Conservation (phyloP, 495 filamentous ascomycete species). For the Darksidea phi region DNA sequence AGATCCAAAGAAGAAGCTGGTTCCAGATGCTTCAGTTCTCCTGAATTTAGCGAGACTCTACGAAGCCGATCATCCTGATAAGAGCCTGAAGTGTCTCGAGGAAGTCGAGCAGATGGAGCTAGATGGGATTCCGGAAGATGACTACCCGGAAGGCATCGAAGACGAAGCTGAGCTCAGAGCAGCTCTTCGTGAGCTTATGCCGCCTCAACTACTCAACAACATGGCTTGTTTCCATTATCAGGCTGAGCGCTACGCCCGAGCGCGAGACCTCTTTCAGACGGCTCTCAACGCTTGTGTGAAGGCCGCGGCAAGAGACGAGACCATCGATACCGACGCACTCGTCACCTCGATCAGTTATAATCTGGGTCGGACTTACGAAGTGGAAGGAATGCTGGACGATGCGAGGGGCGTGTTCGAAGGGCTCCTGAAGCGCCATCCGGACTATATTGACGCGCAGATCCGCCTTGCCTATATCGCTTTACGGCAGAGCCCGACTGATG, state of each 20-base stretch:
- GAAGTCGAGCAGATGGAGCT: constrained; percentile 87
- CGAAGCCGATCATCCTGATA: constrained; percentile 79
- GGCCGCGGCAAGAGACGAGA: constrained; percentile 62
- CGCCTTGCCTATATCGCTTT: constrained; percentile 86
- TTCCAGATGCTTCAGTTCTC: constrained; percentile 81
- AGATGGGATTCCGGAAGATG: constrained; percentile 66
- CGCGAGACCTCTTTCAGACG: constrained; percentile 83
- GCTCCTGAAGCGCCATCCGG: constrained; percentile 73
- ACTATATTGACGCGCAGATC: constrained; percentile 88
- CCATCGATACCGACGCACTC: constrained; percentile 78
- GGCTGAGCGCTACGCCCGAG: constrained; percentile 72
- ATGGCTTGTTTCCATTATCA: constrained; percentile 94
- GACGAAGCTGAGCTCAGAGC: constrained; percentile 51
- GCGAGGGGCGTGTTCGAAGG: constrained; percentile 85
- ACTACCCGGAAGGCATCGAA: constrained; percentile 62
- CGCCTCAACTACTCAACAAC: constrained; percentile 92
- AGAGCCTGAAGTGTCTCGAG: constrained; percentile 83
- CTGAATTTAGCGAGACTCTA: constrained; percentile 90
- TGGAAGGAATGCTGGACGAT: constrained; percentile 72
- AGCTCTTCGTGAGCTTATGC: constrained; percentile 67
- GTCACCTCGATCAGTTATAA: constrained; percentile 95
- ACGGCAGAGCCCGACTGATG: constrained; percentile 76
- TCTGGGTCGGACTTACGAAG: constrained; percentile 92
- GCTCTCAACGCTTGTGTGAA: constrained; percentile 83
- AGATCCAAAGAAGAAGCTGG: constrained; percentile 75